A percentile compares a stretch with the other conserved stretches of the same genome.
Conservation (phyloP, 768 basidiomycete species). For the Suillus plorans region DNA sequence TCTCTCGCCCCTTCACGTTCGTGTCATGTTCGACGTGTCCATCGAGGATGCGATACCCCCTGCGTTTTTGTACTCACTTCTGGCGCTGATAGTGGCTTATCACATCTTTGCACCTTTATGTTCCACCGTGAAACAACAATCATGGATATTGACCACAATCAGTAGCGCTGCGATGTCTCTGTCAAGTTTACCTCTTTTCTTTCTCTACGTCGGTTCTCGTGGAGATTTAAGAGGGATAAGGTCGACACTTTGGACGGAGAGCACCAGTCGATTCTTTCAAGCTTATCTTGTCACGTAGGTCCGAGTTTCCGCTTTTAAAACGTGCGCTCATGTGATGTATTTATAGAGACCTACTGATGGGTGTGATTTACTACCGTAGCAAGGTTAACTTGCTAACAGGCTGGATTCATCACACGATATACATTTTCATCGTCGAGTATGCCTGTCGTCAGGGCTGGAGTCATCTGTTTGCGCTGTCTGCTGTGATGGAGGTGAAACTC, state of each 20-base stretch:
- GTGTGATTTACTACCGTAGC: slow-evolving; percentile 44
- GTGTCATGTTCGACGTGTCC: background rate
- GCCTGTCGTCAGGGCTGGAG: slow-evolving; percentile 34
- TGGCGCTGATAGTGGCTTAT: slow-evolving; percentile 27
- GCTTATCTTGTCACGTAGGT: slow-evolving; percentile 42
- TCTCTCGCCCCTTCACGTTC: background rate
- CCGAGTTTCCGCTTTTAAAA: slow-evolving; percentile 10
- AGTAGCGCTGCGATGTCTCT: slow-evolving; percentile 42
- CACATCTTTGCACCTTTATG: slow-evolving; percentile 29
- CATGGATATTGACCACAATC: slow-evolving; percentile 48
- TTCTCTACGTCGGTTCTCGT: slow-evolving; percentile 24
- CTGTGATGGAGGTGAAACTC: slow-evolving; percentile 46
- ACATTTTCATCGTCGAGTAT: slow-evolving; percentile 42
- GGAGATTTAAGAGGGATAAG: slow-evolving; percentile 28
- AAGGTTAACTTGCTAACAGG: slow-evolving; percentile 52
- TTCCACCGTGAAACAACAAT: slow-evolving; percentile 38
- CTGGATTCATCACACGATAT: slow-evolving; percentile 51
- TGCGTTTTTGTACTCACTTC: slow-evolving; percentile 21
- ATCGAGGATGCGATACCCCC: slow-evolving; percentile 9
- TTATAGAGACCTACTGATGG: slow-evolving; percentile 45
- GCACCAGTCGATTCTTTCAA: slow-evolving; percentile 42
- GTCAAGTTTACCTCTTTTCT: slow-evolving; percentile 40
- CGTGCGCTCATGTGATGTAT: slow-evolving; percentile 1
- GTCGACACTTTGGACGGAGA: slow-evolving; percentile 21
- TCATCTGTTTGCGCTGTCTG: slow-evolving; percentile 44